A percentile compares a stretch with the other conserved stretches of the same genome.
Conservation (phyloP, 2,329 filamentous ascomycete species). For the Colletotrichum sp. region DNA sequence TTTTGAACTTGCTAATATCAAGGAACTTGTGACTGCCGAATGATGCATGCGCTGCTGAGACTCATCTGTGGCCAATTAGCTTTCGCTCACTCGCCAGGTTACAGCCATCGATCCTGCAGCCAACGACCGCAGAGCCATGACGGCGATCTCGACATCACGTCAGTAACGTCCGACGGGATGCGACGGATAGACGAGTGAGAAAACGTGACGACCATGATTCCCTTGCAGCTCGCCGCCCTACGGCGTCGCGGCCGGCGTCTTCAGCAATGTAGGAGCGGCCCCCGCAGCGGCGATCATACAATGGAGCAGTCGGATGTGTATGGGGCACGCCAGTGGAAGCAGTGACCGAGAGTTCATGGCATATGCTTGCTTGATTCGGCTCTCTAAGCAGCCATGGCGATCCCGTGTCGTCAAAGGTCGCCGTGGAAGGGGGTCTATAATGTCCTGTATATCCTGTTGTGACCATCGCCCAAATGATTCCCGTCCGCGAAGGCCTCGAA, state of each 20-base stretch:
- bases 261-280: not conserved
- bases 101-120: not conserved
- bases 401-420: not conserved
- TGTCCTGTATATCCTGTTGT: not conserved
- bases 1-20: no score
- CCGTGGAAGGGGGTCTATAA: not conserved
- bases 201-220: not conserved
- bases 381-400: not conserved
- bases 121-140: not conserved
- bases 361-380: not conserved
- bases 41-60: not conserved
- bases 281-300: constrained; percentile 14
- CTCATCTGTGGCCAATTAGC: not conserved
- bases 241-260: not conserved
- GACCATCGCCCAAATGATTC: not conserved
- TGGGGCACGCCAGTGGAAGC: not conserved
- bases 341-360: not conserved
- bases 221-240: not conserved
- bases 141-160: not conserved
- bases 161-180: not conserved
- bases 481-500: not conserved
- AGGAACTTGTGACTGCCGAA: fast-evolving
- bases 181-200: not conserved
- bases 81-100: not conserved
- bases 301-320: constrained; percentile 10